These are phyloP conservation scores for Mycena alexandri DNA, from an alignment of 768 basidiomycete genomes.

Conservation along the genomic window DNA sequence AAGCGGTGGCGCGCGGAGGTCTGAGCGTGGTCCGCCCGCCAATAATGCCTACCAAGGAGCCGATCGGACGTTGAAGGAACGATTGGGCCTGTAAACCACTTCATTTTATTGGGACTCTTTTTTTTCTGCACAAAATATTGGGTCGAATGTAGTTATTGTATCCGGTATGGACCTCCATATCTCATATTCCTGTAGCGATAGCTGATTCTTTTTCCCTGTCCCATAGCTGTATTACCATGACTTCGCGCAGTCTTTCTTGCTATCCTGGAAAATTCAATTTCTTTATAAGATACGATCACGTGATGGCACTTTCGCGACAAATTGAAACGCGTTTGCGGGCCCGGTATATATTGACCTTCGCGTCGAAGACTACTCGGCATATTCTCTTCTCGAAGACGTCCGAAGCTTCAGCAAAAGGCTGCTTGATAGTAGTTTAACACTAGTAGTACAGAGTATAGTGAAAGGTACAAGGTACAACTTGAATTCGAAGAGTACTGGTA, in stretches of 20 bases:
- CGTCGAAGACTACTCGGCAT: slow-evolving; percentile 2
- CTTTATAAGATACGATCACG: slow-evolving; percentile 22
- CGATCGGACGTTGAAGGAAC: slow-evolving; percentile 88
- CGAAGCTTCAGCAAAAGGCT: slow-evolving; percentile 16
- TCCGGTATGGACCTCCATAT: slow-evolving; percentile 26
- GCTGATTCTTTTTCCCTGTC: slow-evolving; percentile 39
- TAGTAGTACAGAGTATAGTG: slow-evolving; percentile 11
- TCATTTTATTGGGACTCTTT: slow-evolving; percentile 23
- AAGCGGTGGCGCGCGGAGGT: slow-evolving; percentile 48
- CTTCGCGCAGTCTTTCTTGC: slow-evolving; percentile 34
- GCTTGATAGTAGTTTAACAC: slow-evolving; percentile 21
- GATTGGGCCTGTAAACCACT: slow-evolving; percentile 77
- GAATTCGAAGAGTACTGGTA: slow-evolving; percentile 17
- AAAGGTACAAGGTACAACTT: slow-evolving; percentile 22
- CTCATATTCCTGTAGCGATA: slow-evolving; percentile 42
- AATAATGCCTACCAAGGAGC: slow-evolving; percentile 54
- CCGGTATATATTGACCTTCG: slow-evolving; percentile 1
- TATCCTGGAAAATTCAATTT: slow-evolving; percentile 7
- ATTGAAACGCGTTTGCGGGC: slow-evolving; percentile 9
- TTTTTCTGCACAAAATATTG: slow-evolving; percentile 20
- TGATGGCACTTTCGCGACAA: slow-evolving; percentile 11
- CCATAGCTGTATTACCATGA: slow-evolving; percentile 44
- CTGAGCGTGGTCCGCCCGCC: slow-evolving; percentile 44
- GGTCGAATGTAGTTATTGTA: slow-evolving; percentile 31
- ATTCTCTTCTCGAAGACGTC: slow-evolving; percentile 11